Evolutionary conservation across 306 rosid genomes (phyloP).

Genomic region (Rosa lucieae): DNA sequence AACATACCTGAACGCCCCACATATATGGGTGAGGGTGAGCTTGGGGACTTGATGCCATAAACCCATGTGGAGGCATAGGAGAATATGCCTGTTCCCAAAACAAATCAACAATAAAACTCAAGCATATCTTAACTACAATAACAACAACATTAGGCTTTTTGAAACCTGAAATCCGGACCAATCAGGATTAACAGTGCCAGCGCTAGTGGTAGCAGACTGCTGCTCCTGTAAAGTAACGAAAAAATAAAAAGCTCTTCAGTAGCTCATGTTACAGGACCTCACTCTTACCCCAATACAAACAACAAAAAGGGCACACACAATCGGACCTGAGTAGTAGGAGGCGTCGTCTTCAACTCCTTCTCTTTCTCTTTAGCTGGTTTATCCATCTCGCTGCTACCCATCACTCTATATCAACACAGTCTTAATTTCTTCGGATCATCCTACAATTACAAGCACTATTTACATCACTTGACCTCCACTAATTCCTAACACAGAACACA

Average conservation of each 20-base stretch:
- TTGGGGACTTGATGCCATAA: slow-evolving; percentile 89
- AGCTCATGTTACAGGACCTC: neutral
- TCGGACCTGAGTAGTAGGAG: slow-evolving; percentile 69
- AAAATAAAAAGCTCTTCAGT: slow-evolving; percentile 11
- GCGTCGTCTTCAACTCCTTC: slow-evolving; percentile 72
- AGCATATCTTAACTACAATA: slow-evolving; percentile 15
- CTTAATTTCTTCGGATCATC: slow-evolving; percentile 47
- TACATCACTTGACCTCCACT: neutral
- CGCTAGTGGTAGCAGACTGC: slow-evolving; percentile 60
- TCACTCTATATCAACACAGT: slow-evolving; percentile 38
- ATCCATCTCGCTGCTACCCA: slow-evolving; percentile 85
- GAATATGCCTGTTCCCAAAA: slow-evolving; percentile 70
- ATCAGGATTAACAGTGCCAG: slow-evolving; percentile 82
- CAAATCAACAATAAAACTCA: slow-evolving; percentile 31
- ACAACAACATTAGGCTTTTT: slow-evolving; percentile 24
- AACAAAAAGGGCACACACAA: slow-evolving; percentile 29
- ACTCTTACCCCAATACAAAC: slow-evolving; percentile 13
- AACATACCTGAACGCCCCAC: slow-evolving; percentile 98
- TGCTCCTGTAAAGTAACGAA: slow-evolving; percentile 60
- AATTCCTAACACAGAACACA: neutral
- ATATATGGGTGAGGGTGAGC: slow-evolving; percentile 95
- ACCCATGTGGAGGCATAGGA: slow-evolving; percentile 93
- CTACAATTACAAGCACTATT: slow-evolving; percentile 33
- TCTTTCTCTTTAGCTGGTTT: slow-evolving; percentile 68
- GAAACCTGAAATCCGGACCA: slow-evolving; percentile 96